Base-by-base conservation (phyloP, 352 stramenopile genomes). In the Globisporangium lucens region DNA sequence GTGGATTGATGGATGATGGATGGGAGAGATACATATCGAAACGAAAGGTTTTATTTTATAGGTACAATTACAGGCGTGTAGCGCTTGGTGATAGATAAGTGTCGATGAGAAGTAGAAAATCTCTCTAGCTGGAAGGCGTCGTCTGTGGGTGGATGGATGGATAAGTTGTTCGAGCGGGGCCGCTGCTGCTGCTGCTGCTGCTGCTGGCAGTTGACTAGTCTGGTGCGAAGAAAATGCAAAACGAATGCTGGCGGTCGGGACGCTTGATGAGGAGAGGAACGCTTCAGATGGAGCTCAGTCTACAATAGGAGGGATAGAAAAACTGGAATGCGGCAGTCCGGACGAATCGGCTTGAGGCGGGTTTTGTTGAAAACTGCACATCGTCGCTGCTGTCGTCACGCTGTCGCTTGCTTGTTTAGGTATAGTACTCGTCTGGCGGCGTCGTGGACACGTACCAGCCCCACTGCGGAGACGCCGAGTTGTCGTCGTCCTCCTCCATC, bases 381-480 rank as follows among this genome's bases (percentile, higher is more conserved):
- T 5, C 12, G 43, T 51, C 43, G 12, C 41, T 13, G 35, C 13
- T 9, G 15, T 46, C 38, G 38, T 20, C 41, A 20, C 38, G 12
- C 38, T 46, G 38, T 43, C 36, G 9, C 41, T n/a, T 47, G 41
- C 17, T 66, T 70, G 36, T 22, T 66, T 70, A 81, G 9, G 70
- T 52, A 67, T 91, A 91, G 66, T 89, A 80, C 56, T 93, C 85
- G 38, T 91, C 83, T 20, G 85, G 85, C 3, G 85, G 85, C 5
- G 85, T 93, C 20, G 79, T 91, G 29, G 85, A 93, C 41, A 93
- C 85, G 64, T 93, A 93, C 85, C 85, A 93, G 30, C 85, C 85
- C 85, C 85, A 93, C 51, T 91, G 83, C 1, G 85, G 85, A 9
- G 85, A 93, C 9, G 71, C 69, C 13, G 70, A 73, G 46, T 75